Evolutionary conservation across 1,139 yeast species (phyloP).

Genomic region (Blastobotrys malaysiensis): DNA sequence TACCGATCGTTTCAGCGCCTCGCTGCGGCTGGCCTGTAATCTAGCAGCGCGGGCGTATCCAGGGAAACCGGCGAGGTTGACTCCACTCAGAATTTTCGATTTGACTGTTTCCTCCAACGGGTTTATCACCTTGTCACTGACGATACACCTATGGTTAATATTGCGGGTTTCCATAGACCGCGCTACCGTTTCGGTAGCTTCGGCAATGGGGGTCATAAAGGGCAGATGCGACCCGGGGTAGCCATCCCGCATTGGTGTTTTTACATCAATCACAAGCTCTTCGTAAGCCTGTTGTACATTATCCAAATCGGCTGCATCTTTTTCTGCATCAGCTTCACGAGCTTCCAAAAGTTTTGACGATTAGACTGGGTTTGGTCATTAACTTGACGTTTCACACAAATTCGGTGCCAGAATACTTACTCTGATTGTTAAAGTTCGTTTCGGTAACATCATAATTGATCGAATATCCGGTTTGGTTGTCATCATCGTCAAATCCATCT

Average conservation of each 20-base stretch:
- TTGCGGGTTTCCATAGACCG: constrained; percentile 7
- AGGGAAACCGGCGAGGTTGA: constrained; percentile 19
- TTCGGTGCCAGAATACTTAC: constrained; percentile 5
- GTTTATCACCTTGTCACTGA: constrained; percentile 19
- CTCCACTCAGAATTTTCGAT: constrained; percentile 20
- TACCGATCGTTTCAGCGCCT: background rate
- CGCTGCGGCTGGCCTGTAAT: background rate
- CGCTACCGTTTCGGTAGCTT: constrained; percentile 26
- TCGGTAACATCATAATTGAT: constrained; percentile 8
- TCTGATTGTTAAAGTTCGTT: constrained; percentile 8
- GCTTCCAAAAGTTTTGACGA: background rate
- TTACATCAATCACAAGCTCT: background rate
- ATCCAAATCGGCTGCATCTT: background rate
- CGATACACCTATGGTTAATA: background rate
- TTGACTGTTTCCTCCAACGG: constrained; percentile 33
- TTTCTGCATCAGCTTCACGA: background rate
- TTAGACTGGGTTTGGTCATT: constrained; percentile 13
- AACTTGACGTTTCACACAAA: constrained; percentile 14
- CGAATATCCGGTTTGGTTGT: background rate
- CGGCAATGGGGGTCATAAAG: constrained; percentile 33
- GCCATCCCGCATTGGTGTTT: background rate
- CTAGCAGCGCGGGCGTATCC: background rate
- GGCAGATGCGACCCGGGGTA: constrained; percentile 12
- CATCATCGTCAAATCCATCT: constrained; percentile 18
- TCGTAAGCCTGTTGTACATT: background rate